A percentile compares a stretch with the other conserved stretches of the same genome.
These are phyloP conservation scores for Apiospora koreana DNA, from an alignment of 2,329 filamentous ascomycete genomes.

Conservation along the genomic window DNA sequence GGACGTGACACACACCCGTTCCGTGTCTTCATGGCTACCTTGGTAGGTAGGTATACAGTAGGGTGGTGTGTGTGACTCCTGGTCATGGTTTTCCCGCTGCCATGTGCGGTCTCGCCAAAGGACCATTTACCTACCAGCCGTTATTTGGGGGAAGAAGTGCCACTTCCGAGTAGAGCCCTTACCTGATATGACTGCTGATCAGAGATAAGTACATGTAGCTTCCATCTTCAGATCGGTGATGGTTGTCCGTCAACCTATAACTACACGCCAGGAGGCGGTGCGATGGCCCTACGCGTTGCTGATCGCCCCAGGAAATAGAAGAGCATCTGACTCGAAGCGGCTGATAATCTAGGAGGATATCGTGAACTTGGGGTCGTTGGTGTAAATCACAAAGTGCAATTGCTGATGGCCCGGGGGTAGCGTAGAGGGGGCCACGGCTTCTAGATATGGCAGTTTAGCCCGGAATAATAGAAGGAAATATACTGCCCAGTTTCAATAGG, in stretches of 20 bases:
- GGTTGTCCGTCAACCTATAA: background rate
- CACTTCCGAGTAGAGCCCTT: background rate
- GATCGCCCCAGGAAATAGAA: background rate
- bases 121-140: background rate
- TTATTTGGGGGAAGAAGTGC: no score
- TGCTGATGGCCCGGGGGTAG: background rate
- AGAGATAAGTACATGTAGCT: no score
- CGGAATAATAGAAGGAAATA: background rate
- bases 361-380: background rate
- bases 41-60: no score
- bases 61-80: background rate
- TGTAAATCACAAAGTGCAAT: background rate
- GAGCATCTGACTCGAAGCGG: background rate
- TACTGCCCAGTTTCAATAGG: background rate
- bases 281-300: background rate
- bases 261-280: no score
- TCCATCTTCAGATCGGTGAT: background rate
- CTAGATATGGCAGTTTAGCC: background rate
- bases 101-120: background rate
- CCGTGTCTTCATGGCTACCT: background rate
- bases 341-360: background rate
- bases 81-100: background rate
- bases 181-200: no score
- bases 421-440: background rate
- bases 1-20: background rate